Percentiles rank a stretch among this genome's conserved stretches.
These are phyloP conservation scores for Cudoniella acicularis DNA, from an alignment of 495 filamentous ascomycete species.

Conservation along the genomic window DNA sequence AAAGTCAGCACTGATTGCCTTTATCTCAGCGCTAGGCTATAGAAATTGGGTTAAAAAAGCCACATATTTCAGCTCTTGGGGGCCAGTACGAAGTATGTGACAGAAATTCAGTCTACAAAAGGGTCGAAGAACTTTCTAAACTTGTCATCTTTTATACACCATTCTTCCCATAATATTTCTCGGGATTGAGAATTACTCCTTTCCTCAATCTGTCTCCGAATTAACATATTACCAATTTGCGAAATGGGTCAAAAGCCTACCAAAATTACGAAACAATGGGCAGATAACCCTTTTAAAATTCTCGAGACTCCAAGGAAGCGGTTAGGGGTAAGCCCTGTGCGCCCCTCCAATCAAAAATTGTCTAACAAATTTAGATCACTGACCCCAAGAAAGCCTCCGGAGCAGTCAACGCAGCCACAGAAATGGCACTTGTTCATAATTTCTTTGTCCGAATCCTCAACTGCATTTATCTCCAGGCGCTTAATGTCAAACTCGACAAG, in stretches of 20 bases:
- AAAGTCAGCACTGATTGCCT: neutral
- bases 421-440: slow-evolving; percentile 46
- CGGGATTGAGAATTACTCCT: neutral
- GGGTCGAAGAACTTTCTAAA: too few species aligned
- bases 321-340: slow-evolving; percentile 18
- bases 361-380: slow-evolving; percentile 3
- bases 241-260: slow-evolving; percentile 16
- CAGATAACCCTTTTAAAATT: slow-evolving; percentile 31
- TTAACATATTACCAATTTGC: neutral
- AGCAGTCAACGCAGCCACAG: slow-evolving; percentile 29
- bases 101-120: too few species aligned
- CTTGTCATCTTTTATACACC: too few species aligned
- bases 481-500: slow-evolving; percentile 29
- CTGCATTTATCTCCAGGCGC: slow-evolving; percentile 45
- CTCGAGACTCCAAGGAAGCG: slow-evolving; percentile 29
- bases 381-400: slow-evolving; percentile 12
- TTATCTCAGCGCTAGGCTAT: too few species aligned
- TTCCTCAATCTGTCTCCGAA: neutral
- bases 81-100: too few species aligned
- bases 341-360: neutral
- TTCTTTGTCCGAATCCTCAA: slow-evolving; percentile 45
- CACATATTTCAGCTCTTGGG: too few species aligned
- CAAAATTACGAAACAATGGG: slow-evolving; percentile 30
- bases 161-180: too few species aligned
- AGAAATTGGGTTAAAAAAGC: too few species aligned